Base-by-base conservation (phyloP, 2,329 filamentous ascomycete species). In the Cordyceps farinosa region DNA sequence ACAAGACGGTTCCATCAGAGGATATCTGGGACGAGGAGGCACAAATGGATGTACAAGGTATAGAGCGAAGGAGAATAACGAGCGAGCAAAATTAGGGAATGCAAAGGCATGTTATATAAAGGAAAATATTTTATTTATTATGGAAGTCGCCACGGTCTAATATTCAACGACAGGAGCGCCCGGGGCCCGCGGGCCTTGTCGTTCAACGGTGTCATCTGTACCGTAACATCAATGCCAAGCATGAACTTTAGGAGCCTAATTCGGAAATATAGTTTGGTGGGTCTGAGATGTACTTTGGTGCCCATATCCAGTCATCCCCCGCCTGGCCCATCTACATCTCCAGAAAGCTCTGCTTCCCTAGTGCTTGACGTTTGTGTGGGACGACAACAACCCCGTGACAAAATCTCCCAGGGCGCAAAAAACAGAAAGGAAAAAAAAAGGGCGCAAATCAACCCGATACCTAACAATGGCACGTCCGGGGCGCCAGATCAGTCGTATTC, bases 171-270 rank as follows among this genome's bases (percentile, higher is more conserved):
- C 8, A 45, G 22, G 34, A 54, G 15, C 22, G 3, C 22, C 56
- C 34, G 56, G 40, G 29, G 27, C 45, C 56, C 45, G 56, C 56
- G 36, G 56, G 45, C 5, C 11, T 27, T 42, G 27, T 32, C 17
- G 30, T 42, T 30, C 22, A 13, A 40, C 11, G 36, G 7, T 50
- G 17, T 6, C 2, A 47, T 51, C 45, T n/a, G 11, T 17, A 22
- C 22, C 22, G 56, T 29, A 22, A 10, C 30, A 30, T 15, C n/a
- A 17, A 22, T 44, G 56, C 42, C 55, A 34, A 40, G 48, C 40
- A 55, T 64, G 62, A 52, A n/a, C 2, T 53, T 60, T 64, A 64
- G 48, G 44, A 54, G 40, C 62, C 62, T 38, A 42, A 54, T 64
- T 60, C 38, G 62, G 62, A 51, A 64, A 60, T 45, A 45, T 2